Base-by-base conservation (phyloP, 2,329 filamentous ascomycete genomes). In the Xylaria sp. region DNA sequence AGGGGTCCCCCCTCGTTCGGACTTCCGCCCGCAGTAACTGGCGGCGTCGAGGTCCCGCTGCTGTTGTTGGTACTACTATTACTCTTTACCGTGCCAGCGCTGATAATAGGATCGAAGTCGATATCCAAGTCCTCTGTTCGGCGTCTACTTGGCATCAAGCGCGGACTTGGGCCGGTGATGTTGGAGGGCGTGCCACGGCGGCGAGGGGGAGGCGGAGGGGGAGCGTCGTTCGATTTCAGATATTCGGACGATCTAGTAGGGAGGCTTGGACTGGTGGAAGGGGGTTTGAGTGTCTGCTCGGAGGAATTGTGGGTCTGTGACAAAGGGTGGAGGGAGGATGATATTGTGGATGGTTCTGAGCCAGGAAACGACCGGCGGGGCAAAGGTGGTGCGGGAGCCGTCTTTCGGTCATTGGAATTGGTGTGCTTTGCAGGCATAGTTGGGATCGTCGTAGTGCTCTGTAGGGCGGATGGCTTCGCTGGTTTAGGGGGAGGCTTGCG, bases 391-490 rank as follows among this genome's bases (percentile, higher is more conserved):
- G 79, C 78, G 4, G 79, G 78, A n/a, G 72, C 64, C 36, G 67
- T 71, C 60, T 72, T 74, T 48, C 15, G 57, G 28, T 20, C 36
- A 11, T 31, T 60, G 17, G 58, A 23, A 10, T 42, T 49, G 42
- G 15, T 56, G 20, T 62, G 66, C 17, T 71, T 66, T 33, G 71
- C 67, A 54, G 72, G 59, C 28, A 66, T 28, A 23, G 68, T 64
- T 23, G 74, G 71, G 17, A 66, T 69, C 26, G 67, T 65, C 6
- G 80, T 79, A 2, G 78, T 71, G 71, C 86, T 83, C 66, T 87
- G 81, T 31, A 91, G 78, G 1, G 87, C 83, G 0, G 81, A 76
- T 0, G 89, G 89, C 75, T 91, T 91, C 4, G 78, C 79, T 0
- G 89, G 89, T 13, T 86, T 84, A 9, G 87, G 87, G 0, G 78